Percentiles rank a stretch among this genome's conserved stretches.
phyloP scores from a whole-genome alignment of 768 basidiomycete species.

The Pholiota molesta region DNA sequence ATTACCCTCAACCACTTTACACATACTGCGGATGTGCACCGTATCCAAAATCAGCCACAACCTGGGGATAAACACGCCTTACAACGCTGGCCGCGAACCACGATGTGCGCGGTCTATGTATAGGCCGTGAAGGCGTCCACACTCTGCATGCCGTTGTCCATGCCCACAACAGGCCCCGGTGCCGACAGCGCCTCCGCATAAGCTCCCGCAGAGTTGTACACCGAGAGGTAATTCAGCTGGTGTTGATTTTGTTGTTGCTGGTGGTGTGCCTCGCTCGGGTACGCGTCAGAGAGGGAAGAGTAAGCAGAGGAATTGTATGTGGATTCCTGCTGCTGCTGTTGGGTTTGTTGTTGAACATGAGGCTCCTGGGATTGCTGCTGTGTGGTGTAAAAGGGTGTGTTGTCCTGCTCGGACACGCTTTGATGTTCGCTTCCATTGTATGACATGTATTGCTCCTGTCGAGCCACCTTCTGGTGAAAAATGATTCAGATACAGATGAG shows the following conservation, averaged over 20 bases:
- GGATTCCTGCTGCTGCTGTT: constrained; percentile 4
- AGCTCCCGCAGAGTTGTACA: constrained; percentile 13
- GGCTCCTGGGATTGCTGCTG: constrained; percentile 15
- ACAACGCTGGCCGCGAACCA: neutral
- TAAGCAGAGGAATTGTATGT: constrained; percentile 13
- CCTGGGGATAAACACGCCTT: constrained; percentile 1
- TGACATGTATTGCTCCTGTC: constrained; percentile 20
- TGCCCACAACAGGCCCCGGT: constrained; percentile 8
- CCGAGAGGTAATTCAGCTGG: constrained; percentile 17
- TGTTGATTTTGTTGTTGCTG: constrained; percentile 17
- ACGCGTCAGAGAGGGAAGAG: constrained; percentile 9
- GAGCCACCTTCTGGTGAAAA: constrained; percentile 6
- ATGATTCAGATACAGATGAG: neutral
- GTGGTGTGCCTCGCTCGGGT: constrained; percentile 15
- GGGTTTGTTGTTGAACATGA: constrained; percentile 11
- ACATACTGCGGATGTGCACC: neutral
- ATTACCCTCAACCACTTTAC: neutral
- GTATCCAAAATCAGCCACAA: neutral
- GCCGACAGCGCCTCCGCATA: constrained; percentile 18
- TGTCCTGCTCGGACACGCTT: constrained; percentile 12
- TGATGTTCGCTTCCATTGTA: constrained; percentile 19
- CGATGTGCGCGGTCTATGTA: constrained; percentile 16
- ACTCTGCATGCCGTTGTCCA: constrained; percentile 25
- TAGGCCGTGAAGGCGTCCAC: constrained; percentile 22
- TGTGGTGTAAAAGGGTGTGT: constrained; percentile 13